These are phyloP conservation scores for Camelina laxa DNA, from an alignment of 345 rosid genomes.

Conservation along the genomic window DNA sequence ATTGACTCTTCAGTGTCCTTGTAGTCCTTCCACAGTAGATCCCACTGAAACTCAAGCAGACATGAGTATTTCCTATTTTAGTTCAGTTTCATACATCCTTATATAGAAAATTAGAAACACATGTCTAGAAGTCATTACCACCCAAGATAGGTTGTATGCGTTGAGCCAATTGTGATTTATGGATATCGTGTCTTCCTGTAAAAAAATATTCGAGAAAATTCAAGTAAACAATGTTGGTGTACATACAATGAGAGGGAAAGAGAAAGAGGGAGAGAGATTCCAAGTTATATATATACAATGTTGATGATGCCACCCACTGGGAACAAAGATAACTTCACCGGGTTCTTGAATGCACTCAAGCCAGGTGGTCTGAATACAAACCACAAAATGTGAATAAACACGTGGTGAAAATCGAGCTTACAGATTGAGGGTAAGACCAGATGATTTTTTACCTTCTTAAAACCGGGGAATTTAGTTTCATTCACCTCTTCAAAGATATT, in stretches of 20 bases:
- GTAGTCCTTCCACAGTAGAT: slow-evolving; percentile 79
- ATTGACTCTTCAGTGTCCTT: slow-evolving; percentile 80
- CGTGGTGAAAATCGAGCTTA: slow-evolving; percentile 11
- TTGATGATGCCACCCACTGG: slow-evolving; percentile 99
- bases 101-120: background rate
- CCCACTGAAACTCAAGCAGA: slow-evolving; percentile 60
- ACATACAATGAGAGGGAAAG: background rate
- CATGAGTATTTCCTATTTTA: slow-evolving; percentile 19
- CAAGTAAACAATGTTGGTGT: background rate
- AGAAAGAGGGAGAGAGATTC: slow-evolving; percentile 45
- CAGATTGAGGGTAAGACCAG: slow-evolving; percentile 27
- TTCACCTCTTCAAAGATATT: slow-evolving; percentile 64
- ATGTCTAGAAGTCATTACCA: slow-evolving; percentile 58
- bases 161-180: slow-evolving; percentile 98
- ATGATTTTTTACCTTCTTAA: slow-evolving; percentile 61
- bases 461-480: slow-evolving; percentile 74
- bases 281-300: slow-evolving; percentile 93
- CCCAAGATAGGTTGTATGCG: slow-evolving; percentile 78
- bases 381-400: background rate
- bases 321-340: slow-evolving; percentile 81
- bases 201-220: slow-evolving; percentile 15
- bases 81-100: slow-evolving; percentile 2
- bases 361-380: slow-evolving; percentile 73
- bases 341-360: slow-evolving; percentile 76
- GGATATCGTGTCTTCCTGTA: slow-evolving; percentile 90